These are phyloP conservation scores for Euphorbia lathyris DNA, from an alignment of 345 rosid species.

Conservation along the genomic window DNA sequence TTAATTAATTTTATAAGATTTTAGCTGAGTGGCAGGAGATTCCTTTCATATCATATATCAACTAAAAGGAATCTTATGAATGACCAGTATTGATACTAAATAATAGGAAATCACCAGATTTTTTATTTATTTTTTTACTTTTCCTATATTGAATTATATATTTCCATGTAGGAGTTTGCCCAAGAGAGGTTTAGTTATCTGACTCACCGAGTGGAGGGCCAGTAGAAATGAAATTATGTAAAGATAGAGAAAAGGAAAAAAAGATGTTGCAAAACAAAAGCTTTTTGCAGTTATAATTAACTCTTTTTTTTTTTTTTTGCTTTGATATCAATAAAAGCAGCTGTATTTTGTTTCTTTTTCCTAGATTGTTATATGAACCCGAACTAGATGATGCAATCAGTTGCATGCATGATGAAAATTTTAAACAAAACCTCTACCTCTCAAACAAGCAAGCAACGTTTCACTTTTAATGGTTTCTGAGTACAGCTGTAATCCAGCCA, in stretches of 20 bases:
- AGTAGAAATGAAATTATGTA: conserved; percentile 3
- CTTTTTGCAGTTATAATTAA: conserved; percentile 7
- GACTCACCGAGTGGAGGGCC: conserved; percentile 17
- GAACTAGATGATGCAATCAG: conserved; percentile 2
- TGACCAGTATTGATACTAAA: too few relatives aligned
- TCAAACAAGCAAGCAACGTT: too few relatives aligned
- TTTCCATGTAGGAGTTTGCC: too few relatives aligned
- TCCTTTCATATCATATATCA: background rate
- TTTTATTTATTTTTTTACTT: too few relatives aligned
- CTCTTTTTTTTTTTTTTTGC: background rate
- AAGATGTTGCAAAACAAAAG: background rate
- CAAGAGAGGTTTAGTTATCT: conserved; percentile 9
- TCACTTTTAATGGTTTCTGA: too few relatives aligned
- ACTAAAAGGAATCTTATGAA: too few relatives aligned
- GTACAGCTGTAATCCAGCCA: too few relatives aligned
- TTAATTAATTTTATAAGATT: too few relatives aligned
- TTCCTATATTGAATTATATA: background rate
- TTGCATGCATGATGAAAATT: background rate
- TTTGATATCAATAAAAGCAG: conserved; percentile 3
- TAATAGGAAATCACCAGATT: too few relatives aligned
- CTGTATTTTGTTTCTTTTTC: background rate
- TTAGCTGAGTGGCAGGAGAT: background rate
- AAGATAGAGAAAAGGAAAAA: background rate
- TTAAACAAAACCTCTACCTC: background rate
- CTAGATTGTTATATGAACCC: background rate